Conservation (phyloP, 345 rosid species). For the Clarkia xantiana region DNA sequence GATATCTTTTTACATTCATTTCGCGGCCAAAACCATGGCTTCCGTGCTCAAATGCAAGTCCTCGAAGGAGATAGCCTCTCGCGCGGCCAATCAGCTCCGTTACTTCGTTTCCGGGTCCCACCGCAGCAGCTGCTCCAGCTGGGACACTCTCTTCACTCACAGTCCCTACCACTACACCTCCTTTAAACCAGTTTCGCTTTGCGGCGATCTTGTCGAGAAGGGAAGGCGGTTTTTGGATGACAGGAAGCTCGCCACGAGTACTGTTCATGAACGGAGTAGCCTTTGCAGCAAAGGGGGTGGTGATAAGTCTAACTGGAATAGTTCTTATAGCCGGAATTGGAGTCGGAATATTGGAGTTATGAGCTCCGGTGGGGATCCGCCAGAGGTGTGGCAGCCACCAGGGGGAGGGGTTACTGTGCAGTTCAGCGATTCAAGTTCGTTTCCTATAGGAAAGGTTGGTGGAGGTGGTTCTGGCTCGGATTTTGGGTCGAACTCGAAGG, state of each 20-base stretch:
- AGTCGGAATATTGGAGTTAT: slow-evolving; percentile 16
- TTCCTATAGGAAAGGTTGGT: background rate
- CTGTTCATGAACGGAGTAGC: slow-evolving; percentile 1
- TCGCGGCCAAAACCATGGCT: slow-evolving; percentile 27
- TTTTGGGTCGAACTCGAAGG: slow-evolving; percentile 19
- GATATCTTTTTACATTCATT: slow-evolving; percentile 2
- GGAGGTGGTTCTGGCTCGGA: slow-evolving; percentile 9
- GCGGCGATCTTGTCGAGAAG: slow-evolving; percentile 37
- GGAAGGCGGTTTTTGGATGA: slow-evolving; percentile 24
- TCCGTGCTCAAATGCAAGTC: slow-evolving; percentile 60
- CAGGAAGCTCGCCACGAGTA: slow-evolving; percentile 14
- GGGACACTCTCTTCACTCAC: slow-evolving; percentile 32
- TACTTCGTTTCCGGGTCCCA: slow-evolving; percentile 35
- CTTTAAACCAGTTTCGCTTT: slow-evolving; percentile 43
- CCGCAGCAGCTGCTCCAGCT: slow-evolving; percentile 22
- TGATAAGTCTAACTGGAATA: slow-evolving; percentile 2
- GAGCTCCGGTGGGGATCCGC: slow-evolving; percentile 76
- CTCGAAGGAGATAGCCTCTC: slow-evolving; percentile 41
- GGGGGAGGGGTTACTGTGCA: slow-evolving; percentile 61
- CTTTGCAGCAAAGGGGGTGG: slow-evolving; percentile 4
- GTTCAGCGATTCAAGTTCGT: slow-evolving; percentile 2
- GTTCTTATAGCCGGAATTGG: slow-evolving; percentile 15
- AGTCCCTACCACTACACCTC: slow-evolving; percentile 35
- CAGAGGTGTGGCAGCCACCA: slow-evolving; percentile 98
- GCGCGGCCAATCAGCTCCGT: slow-evolving; percentile 49